Base-by-base conservation (phyloP, 495 filamentous ascomycete species). In the Aspergillus avenaceus region DNA sequence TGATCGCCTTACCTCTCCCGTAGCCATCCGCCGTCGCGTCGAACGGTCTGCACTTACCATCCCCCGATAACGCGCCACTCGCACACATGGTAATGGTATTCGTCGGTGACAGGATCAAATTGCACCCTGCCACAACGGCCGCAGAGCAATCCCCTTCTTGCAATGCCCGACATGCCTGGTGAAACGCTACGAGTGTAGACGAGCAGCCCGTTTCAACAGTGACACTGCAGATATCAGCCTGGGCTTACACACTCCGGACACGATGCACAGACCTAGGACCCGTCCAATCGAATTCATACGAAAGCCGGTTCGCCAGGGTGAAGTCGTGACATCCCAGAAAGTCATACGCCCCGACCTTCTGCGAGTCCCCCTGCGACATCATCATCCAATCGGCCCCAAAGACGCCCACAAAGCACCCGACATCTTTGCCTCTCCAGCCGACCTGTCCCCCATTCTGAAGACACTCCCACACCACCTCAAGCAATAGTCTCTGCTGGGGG, bases 401-500 rank as follows among this genome's bases (percentile, higher is more conserved):
- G 3, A 27, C 18, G 1, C 43, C 43, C n/a, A 46, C 28, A 28
- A 21, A 46, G 18, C 43, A 46, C 18, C 43, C 43, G 34, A 46
- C 34, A 21, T 46, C 43, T 29, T 38, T 40, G 3, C 36, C 45
- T 21, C 21, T 11, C 3, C 22, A 41, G 7, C 8, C 23, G 13
- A 29, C 21, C 18, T 40, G 22, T 12, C 32, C 46, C 13, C 22
- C 46, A 45, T 43, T 54, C 21, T 66, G 58, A 2, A 66, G 31
- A 16, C 52, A 54, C 46, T 66, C 63, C 22, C 52, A 45, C n/a
- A 49, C 46, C 1, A 64, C 54, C 32, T 66, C 63, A 0, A 66
- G 42, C 0, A 62, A 9, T 1, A 49, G 47, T 18, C 63, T 38
- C 29, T 62, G 58, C 36, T 63, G 58, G 5, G 60, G 60, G 29